Evolutionary conservation across 106 monocot genomes (phyloP), one percentile per base, ranked within the genome.

Genomic region (Cymbidium sinense): DNA sequence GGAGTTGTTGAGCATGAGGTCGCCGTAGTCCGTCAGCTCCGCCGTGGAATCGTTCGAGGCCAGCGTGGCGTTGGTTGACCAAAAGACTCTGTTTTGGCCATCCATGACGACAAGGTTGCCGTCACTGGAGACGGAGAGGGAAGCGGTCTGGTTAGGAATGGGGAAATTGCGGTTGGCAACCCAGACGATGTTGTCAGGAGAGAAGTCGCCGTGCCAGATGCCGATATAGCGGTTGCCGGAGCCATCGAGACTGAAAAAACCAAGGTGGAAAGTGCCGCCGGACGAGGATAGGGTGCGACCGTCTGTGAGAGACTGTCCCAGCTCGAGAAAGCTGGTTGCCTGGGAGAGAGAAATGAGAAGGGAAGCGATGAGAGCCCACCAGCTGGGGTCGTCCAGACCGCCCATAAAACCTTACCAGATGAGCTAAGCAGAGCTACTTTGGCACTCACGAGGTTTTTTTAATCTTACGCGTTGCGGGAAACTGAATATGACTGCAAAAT

Each of bases 161-260:
- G 70, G 70, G 70, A 34, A 41, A 44, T 44, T 23, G 1, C 74
- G 74, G 18, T 74, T 74, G 43, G 74, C 74, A 10, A 74, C 74
- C 43, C 74, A 74, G 23, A 74, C 74, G 74, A 74, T 17, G 39
- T 44, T 74, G n/a, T 25, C 10, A 8, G 43, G 39, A 0, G 43
- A 44, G 27, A 74, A 39, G 8, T n/a, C 25, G 0, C 44, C 44
- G n/a, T 43, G 44, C 74, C 74, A 86, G 8, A 86, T 82, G 37
- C 86, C 82, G 21, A 79, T 31, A 47, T 82, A 86, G 10, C 86
- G 75, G 29, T 70, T 61, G 0, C 11, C 34, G 11, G 86, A 86
- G 20, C 20, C 31, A 5, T n/a, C 58, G 2, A 75, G 85, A 29
- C 58, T 75, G 79, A 86, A 86, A 78, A 86, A 82, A 0, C 86